phyloP scores from a whole-genome alignment of 78 protist genomes.

The Polysphondylium violaceum region DNA sequence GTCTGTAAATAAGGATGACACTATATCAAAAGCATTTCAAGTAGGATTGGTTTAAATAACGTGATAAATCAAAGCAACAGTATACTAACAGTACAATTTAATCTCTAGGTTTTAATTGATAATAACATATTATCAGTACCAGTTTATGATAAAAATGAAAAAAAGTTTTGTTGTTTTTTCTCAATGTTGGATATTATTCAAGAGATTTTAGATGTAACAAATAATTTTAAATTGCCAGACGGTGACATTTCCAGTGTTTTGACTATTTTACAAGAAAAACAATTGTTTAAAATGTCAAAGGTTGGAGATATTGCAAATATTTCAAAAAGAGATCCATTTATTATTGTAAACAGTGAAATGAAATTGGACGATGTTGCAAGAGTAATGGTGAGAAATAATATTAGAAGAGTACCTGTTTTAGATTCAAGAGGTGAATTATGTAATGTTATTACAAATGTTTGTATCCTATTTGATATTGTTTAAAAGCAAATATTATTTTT shows the following conservation, averaged over 20 bases:
- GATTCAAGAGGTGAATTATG: conserved; percentile 45
- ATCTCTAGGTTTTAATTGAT: conserved; percentile 40
- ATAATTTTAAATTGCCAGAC: neutral
- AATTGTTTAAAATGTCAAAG: conserved; percentile 10
- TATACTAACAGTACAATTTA: neutral
- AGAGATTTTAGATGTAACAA: conserved; percentile 20
- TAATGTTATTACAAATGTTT: conserved; percentile 46
- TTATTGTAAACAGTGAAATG: conserved; percentile 17
- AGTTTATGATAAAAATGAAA: conserved; percentile 59
- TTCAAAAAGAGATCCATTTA: conserved; percentile 66
- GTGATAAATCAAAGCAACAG: neutral
- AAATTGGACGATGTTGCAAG: conserved; percentile 33
- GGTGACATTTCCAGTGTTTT: conserved; percentile 54
- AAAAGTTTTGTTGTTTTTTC: conserved; percentile 42
- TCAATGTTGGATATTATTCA: conserved; percentile 54
- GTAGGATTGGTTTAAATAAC: neutral
- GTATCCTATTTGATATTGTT: neutral
- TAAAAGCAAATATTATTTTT: neutral
- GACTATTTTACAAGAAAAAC: conserved; percentile 4
- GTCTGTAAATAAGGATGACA: conserved; percentile 17
- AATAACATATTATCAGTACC: conserved; percentile 71
- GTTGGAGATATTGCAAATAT: conserved; percentile 52
- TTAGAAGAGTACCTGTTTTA: conserved; percentile 52
- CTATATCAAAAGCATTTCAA: conserved; percentile 34
- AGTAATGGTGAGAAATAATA: conserved; percentile 53